Evolutionary conservation across 176 grass and related monocot genomes (phyloP), one percentile per base, ranked within the genome.

Genomic region (Musa troglodytarum): DNA sequence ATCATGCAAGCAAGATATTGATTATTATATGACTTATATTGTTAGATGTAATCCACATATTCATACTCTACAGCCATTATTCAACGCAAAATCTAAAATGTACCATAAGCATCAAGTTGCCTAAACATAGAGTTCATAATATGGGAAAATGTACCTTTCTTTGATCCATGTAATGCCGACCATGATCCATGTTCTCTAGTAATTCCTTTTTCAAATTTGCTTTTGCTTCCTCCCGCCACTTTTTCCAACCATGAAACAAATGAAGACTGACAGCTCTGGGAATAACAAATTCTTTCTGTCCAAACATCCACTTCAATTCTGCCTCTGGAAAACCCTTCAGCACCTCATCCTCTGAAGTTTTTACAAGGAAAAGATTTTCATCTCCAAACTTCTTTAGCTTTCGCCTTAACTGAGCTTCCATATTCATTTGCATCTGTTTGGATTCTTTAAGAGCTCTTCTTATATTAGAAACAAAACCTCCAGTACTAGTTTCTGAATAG

Each of bases 291-390:
- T 83, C 81, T 63, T 68, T 83, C 15, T 71, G 52, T 15, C 81
- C 81, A 72, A 83, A 83, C 74, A 69, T 77, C 81, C 81, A 83
- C 50, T 76, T 83, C 50, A 71, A 29, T 68, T 83, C 81, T 13
- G 72, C 22, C 29, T 83, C 81, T 34, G 81, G 81, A 53, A 83
- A 83, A 62, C 81, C 81, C 49, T 83, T 83, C 0, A 83, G 22
- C 29, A 83, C 74, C 43, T 83, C 81, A 63, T 76, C 65, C 15
- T 83, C 81, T 53, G 74, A 71, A 51, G 65, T 83, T 54, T 62
- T 77, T 25, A 72, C 74, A 76, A 83, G 54, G 52, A 63, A 83
- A 62, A 49, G 58, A 19, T 69, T 83, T 72, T 83, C 74, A 72
- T 70, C 75, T 29, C 78, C 78, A 53, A 73, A 80, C 12, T 80